These are phyloP conservation scores for Talaromyces sp. DNA, from an alignment of 2,329 filamentous ascomycete species.

Conservation along the genomic window DNA sequence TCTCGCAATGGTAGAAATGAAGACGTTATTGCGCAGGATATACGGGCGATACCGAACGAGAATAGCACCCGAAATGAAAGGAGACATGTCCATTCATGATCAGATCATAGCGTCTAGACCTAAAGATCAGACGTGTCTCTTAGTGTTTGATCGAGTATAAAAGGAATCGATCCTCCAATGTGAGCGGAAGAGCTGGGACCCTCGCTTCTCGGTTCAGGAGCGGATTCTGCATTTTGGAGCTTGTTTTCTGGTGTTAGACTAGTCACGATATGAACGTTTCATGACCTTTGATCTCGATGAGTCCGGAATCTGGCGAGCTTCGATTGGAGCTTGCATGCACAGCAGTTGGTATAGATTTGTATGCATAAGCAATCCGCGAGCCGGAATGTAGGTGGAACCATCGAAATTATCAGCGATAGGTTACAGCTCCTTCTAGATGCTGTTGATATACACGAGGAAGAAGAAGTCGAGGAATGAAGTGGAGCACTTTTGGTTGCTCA, in stretches of 20 bases:
- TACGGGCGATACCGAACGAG: slow-evolving; percentile 59
- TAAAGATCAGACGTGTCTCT: slow-evolving; percentile 57
- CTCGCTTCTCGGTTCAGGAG: not conserved
- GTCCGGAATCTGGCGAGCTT: not conserved
- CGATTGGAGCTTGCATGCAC: not conserved
- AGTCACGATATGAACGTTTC: not conserved
- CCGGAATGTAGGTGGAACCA: too few species aligned
- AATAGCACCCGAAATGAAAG: slow-evolving; percentile 53
- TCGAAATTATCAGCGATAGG: too few species aligned
- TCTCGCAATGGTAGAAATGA: slow-evolving; percentile 68
- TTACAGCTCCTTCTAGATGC: not conserved
- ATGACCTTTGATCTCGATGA: not conserved
- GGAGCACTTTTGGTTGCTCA: not conserved
- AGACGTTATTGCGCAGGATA: slow-evolving; percentile 60
- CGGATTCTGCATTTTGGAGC: not conserved
- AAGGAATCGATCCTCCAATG: not conserved
- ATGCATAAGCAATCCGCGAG: too few species aligned
- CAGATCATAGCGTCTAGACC: slow-evolving; percentile 67
- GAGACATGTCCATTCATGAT: slow-evolving; percentile 64
- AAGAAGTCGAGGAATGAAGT: not conserved
- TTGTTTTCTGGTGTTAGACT: not conserved
- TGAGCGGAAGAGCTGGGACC: not conserved
- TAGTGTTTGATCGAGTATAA: slow-evolving; percentile 35
- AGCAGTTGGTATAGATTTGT: too few species aligned
- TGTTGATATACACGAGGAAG: not conserved